A percentile compares a stretch with the other conserved stretches of the same genome.
phyloP scores from a whole-genome alignment of 768 basidiomycete genomes.

The Lactarius indigo region DNA sequence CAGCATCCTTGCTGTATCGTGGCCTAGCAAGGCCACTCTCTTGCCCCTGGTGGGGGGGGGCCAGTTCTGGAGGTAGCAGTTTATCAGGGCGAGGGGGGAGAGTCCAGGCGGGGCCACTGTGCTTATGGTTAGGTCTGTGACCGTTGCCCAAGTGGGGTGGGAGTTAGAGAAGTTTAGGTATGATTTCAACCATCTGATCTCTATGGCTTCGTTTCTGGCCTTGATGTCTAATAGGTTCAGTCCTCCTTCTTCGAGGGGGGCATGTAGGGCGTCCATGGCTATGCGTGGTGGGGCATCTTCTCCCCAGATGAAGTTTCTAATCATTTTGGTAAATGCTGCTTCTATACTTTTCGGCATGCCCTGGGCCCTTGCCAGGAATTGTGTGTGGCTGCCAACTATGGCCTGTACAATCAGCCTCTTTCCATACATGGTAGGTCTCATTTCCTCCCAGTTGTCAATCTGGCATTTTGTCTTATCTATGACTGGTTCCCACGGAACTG shows the following conservation, averaged over 20 bases:
- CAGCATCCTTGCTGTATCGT: too few relatives aligned
- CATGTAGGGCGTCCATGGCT: neutral
- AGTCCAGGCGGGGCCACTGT: too few relatives aligned
- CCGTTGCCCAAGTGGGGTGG: conserved; percentile 23
- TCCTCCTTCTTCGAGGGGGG: conserved; percentile 15
- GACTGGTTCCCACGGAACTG: too few relatives aligned
- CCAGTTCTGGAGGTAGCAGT: too few relatives aligned
- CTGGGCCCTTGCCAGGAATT: neutral
- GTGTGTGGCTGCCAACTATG: neutral
- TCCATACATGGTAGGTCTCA: too few relatives aligned
- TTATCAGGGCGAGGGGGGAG: too few relatives aligned
- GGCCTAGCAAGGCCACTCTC: too few relatives aligned
- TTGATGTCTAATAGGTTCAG: conserved; percentile 16
- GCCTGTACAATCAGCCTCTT: too few relatives aligned
- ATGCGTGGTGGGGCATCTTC: neutral
- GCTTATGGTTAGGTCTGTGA: too few relatives aligned
- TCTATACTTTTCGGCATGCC: neutral
- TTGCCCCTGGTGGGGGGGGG: too few relatives aligned
- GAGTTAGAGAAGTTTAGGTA: conserved; percentile 14
- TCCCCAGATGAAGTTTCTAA: neutral
- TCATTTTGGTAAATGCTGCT: neutral
- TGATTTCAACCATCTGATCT: conserved; percentile 16
- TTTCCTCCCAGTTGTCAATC: too few relatives aligned
- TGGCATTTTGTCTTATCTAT: too few relatives aligned
- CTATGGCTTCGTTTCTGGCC: conserved; percentile 16